Evolutionary conservation across 2,329 filamentous ascomycete genomes (phyloP).

Genomic region (Colletotrichum trifolii): DNA sequence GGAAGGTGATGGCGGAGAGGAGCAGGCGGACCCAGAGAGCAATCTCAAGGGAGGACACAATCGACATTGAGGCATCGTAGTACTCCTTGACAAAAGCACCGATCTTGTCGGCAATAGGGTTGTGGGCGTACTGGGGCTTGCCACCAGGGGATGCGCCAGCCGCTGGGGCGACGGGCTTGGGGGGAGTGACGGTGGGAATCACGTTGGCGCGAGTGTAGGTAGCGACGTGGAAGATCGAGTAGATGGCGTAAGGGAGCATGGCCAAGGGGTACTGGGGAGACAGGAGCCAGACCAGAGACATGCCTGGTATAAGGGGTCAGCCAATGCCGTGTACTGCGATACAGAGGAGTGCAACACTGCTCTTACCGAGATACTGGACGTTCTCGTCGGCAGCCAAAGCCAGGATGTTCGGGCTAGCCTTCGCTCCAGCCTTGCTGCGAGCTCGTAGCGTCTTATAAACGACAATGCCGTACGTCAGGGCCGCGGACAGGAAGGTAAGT

Average conservation of each 20-base stretch:
- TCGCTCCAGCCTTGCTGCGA: slow-evolving; percentile 78
- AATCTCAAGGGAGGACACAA: slow-evolving; percentile 91
- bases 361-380: slow-evolving; percentile 90
- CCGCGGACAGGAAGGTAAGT: slow-evolving; percentile 87
- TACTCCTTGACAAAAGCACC: slow-evolving; percentile 97
- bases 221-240: slow-evolving; percentile 98
- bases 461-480: slow-evolving; percentile 95
- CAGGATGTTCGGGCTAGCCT: slow-evolving; percentile 68
- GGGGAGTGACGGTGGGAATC: slow-evolving; percentile 85
- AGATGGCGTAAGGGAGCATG: slow-evolving; percentile 93
- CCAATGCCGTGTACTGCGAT: background rate
- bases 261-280: slow-evolving; percentile 89
- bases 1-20: slow-evolving; percentile 85
- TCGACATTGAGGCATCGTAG: slow-evolving; percentile 95
- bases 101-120: slow-evolving; percentile 82
- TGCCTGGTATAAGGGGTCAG: slow-evolving; percentile 63
- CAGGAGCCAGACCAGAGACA: slow-evolving; percentile 96
- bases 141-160: slow-evolving; percentile 66
- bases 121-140: slow-evolving; percentile 65
- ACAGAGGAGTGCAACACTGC: slow-evolving; percentile 48
- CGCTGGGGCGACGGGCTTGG: slow-evolving; percentile 63
- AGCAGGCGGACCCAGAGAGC: slow-evolving; percentile 86
- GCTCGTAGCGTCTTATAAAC: slow-evolving; percentile 98
- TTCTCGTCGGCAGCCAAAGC: slow-evolving; percentile 89
- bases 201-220: slow-evolving; percentile 96